Percentiles rank a stretch among this genome's conserved stretches.
Conservation (phyloP, 139 green algal species). For the Haematococcus lacustris region DNA sequence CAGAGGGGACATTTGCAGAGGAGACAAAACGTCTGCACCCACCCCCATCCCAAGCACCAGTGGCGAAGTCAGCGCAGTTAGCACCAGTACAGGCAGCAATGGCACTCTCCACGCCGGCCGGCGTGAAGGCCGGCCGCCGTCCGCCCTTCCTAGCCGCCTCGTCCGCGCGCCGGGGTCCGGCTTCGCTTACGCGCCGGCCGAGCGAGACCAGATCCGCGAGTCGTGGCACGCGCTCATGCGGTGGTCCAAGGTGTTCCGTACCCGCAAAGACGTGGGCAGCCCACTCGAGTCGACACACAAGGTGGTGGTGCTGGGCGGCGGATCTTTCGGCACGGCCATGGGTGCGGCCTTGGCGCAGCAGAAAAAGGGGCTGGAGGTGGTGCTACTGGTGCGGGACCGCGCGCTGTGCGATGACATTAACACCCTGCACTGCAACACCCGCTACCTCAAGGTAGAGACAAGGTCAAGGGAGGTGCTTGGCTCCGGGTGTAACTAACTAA, state of each 20-base stretch:
- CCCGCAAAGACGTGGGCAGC: slow-evolving; percentile 10
- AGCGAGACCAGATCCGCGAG: slow-evolving; percentile 53
- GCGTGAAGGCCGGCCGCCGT: too few relatives aligned
- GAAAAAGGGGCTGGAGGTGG: slow-evolving; percentile 70
- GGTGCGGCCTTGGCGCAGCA: slow-evolving; percentile 74
- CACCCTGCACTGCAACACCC: slow-evolving; percentile 72
- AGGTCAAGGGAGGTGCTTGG: too few relatives aligned
- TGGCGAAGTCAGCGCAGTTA: too few relatives aligned
- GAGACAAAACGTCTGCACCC: too few relatives aligned
- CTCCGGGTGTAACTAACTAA: too few relatives aligned
- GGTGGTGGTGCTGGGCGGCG: slow-evolving; percentile 91
- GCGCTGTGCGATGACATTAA: slow-evolving; percentile 84
- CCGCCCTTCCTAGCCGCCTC: too few relatives aligned
- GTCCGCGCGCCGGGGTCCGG: too few relatives aligned
- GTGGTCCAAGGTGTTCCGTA: slow-evolving; percentile 65
- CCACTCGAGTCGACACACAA: slow-evolving; percentile 48
- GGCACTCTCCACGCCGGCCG: too few relatives aligned
- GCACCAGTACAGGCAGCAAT: too few relatives aligned
- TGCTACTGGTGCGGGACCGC: slow-evolving; percentile 76
- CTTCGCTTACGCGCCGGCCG: neutral
- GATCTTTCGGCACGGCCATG: slow-evolving; percentile 96
- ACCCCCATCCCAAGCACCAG: too few relatives aligned
- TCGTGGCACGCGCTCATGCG: slow-evolving; percentile 81
- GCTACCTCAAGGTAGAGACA: slow-evolving; percentile 68
- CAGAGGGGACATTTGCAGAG: too few relatives aligned